phyloP scores from a whole-genome alignment of 768 basidiomycete species.

The Trametes sanguinea region DNA sequence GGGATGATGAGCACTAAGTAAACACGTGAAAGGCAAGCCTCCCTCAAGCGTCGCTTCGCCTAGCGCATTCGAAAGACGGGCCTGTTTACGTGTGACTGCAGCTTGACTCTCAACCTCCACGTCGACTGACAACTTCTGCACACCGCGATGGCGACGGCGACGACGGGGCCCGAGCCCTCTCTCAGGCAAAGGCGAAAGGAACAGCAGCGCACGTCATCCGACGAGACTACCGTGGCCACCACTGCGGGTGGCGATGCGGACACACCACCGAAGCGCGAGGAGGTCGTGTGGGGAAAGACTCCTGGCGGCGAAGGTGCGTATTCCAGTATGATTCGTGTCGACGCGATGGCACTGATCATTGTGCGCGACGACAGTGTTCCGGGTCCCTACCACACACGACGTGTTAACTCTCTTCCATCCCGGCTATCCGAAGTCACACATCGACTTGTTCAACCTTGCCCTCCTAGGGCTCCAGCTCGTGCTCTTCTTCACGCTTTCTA shows the following conservation, averaged over 20 bases:
- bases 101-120: slow-evolving; percentile 8
- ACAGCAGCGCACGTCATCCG: slow-evolving; percentile 7
- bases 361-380: slow-evolving; percentile 64
- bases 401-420: slow-evolving; percentile 88
- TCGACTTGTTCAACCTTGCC: slow-evolving; percentile 84
- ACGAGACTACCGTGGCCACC: slow-evolving; percentile 14
- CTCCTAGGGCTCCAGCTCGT: slow-evolving; percentile 76
- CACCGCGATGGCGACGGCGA: slow-evolving; percentile 17
- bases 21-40: slow-evolving; percentile 10
- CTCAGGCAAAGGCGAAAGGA: slow-evolving; percentile 26
- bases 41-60: not conserved
- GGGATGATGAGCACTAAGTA: not conserved
- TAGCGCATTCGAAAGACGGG: not conserved
- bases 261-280: slow-evolving; percentile 37
- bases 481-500: slow-evolving; percentile 70
- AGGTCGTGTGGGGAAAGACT: slow-evolving; percentile 89
- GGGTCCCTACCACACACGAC: slow-evolving; percentile 90
- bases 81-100: slow-evolving; percentile 15
- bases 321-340: not conserved
- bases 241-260: not conserved
- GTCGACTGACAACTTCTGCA: not conserved
- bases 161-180: slow-evolving; percentile 16
- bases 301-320: slow-evolving; percentile 72
- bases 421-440: slow-evolving; percentile 79
- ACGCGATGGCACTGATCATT: not conserved